Evolutionary conservation across 2,329 filamentous ascomycete species (phyloP).

Genomic region (Graphilbum fragrans): DNA sequence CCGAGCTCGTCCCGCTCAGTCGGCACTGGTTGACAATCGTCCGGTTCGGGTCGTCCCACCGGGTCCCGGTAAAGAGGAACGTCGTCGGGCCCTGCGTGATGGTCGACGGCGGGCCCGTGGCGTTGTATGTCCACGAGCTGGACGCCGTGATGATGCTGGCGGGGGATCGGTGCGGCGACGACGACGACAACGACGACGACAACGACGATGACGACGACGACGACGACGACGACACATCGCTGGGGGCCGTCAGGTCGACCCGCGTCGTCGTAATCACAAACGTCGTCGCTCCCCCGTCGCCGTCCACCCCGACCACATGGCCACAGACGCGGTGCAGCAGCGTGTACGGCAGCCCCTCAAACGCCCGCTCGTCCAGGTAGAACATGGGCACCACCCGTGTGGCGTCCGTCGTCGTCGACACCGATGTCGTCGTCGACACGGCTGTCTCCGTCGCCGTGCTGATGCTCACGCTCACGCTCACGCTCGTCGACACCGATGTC

Average conservation of each 20-base stretch:
- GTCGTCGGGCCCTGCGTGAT: slow-evolving; percentile 16
- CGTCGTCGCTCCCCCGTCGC: slow-evolving; percentile 15
- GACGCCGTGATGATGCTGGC: slow-evolving; percentile 4
- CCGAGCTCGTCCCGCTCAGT: slow-evolving; percentile 14
- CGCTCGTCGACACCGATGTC: background rate
- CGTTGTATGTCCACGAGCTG: slow-evolving; percentile 9
- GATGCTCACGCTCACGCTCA: slow-evolving; percentile 1
- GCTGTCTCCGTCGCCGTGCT: slow-evolving; percentile 3
- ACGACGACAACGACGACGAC: background rate
- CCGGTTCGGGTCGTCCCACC: slow-evolving; percentile 9
- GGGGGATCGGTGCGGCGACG: background rate
- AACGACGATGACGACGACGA: slow-evolving; percentile 2
- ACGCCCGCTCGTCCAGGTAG: slow-evolving; percentile 14
- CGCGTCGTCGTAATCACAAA: slow-evolving; percentile 14
- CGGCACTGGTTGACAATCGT: slow-evolving; percentile 15
- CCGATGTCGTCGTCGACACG: slow-evolving; percentile 2
- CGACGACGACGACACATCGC: background rate
- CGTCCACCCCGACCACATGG: slow-evolving; percentile 12
- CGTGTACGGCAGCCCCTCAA: slow-evolving; percentile 15
- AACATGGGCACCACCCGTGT: slow-evolving; percentile 13
- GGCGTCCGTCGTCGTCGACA: slow-evolving; percentile 6
- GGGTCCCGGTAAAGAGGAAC: slow-evolving; percentile 14
- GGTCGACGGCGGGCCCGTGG: slow-evolving; percentile 13
- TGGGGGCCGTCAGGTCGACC: slow-evolving; percentile 8
- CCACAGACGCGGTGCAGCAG: slow-evolving; percentile 14